These are phyloP conservation scores for Bryum argenteum DNA, from an alignment of 225 moss, liverwort and hornwort species.

Conservation along the genomic window DNA sequence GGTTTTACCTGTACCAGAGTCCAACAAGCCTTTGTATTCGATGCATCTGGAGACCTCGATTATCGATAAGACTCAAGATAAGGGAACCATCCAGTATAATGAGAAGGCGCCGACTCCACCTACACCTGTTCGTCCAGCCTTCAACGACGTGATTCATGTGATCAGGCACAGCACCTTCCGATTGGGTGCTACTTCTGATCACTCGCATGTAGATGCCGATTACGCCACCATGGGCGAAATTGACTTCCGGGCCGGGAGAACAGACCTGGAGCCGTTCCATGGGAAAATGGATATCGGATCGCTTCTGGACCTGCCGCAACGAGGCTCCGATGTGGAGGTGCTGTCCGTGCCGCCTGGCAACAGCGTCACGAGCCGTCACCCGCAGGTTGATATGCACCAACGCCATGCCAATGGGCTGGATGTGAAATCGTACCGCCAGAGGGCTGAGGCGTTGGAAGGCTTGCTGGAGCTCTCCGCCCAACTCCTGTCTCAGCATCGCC, in stretches of 20 bases:
- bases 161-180: constrained; percentile 98
- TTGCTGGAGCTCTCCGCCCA: constrained; percentile 95
- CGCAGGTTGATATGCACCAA: constrained; percentile 61
- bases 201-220: constrained; percentile 47
- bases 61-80: constrained; percentile 59
- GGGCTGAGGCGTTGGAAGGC: constrained; percentile 96
- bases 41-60: constrained; percentile 45
- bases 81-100: constrained; percentile 57
- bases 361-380: constrained; percentile 45
- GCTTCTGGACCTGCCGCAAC: constrained; percentile 78
- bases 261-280: constrained; percentile 82
- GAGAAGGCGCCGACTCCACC: constrained; percentile 53
- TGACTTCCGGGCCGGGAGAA: constrained; percentile 73
- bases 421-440: constrained; percentile 86
- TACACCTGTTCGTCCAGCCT: constrained; percentile 77
- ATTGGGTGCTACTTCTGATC: constrained; percentile 75
- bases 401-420: constrained; percentile 70
- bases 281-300: constrained; percentile 95
- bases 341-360: constrained; percentile 54
- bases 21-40: constrained; percentile 36
- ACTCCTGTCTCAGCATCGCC: constrained; percentile 85
- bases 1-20: constrained; percentile 44
- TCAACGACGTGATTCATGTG: constrained; percentile 96
- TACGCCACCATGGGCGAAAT: constrained; percentile 72
- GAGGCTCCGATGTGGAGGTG: constrained; percentile 65